Evolutionary conservation across 345 rosid species (phyloP).

Genomic region (Eucalyptus coolabah): DNA sequence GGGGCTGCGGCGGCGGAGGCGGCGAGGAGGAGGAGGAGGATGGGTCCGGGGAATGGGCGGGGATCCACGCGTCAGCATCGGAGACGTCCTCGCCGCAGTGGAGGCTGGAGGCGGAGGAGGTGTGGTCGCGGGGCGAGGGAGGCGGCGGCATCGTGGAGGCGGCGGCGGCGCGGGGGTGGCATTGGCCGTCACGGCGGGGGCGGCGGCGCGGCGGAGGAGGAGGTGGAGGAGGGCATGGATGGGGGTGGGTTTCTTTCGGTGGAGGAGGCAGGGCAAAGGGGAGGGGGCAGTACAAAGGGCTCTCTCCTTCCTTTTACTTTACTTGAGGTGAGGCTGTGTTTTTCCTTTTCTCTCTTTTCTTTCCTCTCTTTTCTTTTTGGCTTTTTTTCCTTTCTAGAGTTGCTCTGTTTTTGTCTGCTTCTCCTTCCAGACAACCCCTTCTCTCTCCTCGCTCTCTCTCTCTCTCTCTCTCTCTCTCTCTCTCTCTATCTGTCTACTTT

Average conservation of each 20-base stretch:
- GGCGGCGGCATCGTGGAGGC: neutral
- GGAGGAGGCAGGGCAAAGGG: neutral
- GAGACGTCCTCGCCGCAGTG: slow-evolving; percentile 7
- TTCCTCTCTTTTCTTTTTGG: neutral
- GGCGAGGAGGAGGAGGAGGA: slow-evolving; percentile 1
- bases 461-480: neutral
- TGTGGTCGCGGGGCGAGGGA: neutral
- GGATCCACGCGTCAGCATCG: neutral
- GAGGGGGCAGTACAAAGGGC: neutral
- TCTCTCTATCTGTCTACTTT: neutral
- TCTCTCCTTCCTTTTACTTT: neutral
- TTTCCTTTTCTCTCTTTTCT: neutral
- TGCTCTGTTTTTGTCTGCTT: neutral
- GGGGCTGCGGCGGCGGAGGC: neutral
- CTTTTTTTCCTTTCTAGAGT: neutral
- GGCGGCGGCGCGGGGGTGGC: neutral
- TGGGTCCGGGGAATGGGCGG: neutral
- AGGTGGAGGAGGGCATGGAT: neutral
- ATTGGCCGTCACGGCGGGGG: neutral
- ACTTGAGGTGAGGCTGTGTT: neutral
- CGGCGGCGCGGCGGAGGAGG: neutral
- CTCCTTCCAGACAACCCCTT: neutral
- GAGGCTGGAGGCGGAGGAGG: slow-evolving; percentile 1
- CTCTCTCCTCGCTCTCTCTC: neutral
- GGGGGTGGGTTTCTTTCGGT: neutral